These are phyloP conservation scores for Phytopythium ostracodes DNA, from an alignment of 352 stramenopile genomes.

Conservation along the genomic window DNA sequence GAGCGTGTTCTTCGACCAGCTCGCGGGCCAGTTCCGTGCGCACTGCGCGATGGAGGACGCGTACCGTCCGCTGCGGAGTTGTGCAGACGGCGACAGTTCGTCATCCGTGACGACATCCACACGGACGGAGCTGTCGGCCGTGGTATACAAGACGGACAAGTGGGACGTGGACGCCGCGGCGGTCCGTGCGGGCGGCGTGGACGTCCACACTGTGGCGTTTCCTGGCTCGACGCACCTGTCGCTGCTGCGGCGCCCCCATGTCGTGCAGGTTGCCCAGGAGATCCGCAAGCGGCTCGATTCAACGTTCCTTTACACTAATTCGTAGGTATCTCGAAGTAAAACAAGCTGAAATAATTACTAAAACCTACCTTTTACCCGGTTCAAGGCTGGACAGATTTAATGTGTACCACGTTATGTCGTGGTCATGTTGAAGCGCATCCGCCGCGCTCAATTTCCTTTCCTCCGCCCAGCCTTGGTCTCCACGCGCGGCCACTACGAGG, in stretches of 20 bases:
- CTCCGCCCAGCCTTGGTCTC: no score
- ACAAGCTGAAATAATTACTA: no score
- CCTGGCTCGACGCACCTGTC: slow-evolving; percentile 27
- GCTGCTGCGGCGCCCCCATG: slow-evolving; percentile 24
- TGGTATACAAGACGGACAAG: slow-evolving; percentile 35
- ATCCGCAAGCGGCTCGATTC: slow-evolving; percentile 8
- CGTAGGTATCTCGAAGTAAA: no score
- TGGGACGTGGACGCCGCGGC: slow-evolving; percentile 21
- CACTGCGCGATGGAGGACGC: slow-evolving; percentile 33
- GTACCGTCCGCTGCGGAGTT: slow-evolving; percentile 23
- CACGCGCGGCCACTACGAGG: no score
- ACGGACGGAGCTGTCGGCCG: slow-evolving; percentile 9
- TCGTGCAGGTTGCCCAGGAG: slow-evolving; percentile 19
- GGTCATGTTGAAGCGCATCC: no score
- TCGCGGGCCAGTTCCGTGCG: slow-evolving; percentile 29
- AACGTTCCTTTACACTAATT: no score
- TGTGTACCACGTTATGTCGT: no score
- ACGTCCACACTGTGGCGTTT: slow-evolving; percentile 15
- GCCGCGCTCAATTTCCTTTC: no score
- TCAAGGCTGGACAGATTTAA: no score
- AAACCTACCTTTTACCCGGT: no score
- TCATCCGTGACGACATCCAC: neutral
- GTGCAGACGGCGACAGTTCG: neutral
- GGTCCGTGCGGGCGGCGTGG: slow-evolving; percentile 12
- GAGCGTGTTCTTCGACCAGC: slow-evolving; percentile 19